Conservation (phyloP, 768 basidiomycete species). For the Rhodocollybia butyracea region DNA sequence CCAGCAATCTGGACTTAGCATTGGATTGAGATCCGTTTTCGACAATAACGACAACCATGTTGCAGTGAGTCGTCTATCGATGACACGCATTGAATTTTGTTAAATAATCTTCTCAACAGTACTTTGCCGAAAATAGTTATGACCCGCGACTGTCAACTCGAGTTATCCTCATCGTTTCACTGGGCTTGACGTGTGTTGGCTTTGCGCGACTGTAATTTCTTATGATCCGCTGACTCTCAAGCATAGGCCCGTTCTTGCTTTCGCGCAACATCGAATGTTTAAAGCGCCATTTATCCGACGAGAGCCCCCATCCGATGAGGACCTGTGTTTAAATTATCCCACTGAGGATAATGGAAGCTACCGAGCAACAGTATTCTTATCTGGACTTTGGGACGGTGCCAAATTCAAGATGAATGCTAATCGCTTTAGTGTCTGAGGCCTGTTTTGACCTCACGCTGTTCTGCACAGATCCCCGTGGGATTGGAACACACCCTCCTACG, state of each 20-base stretch:
- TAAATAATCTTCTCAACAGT: slow-evolving; percentile 27
- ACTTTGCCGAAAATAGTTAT: slow-evolving; percentile 46
- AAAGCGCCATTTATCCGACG: slow-evolving; percentile 42
- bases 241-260: slow-evolving; percentile 49
- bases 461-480: too few species aligned
- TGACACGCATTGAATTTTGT: background rate
- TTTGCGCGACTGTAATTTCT: background rate
- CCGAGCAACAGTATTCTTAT: slow-evolving; percentile 20
- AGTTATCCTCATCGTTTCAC: slow-evolving; percentile 49
- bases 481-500: too few species aligned
- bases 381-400: slow-evolving; percentile 11
- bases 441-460: background rate
- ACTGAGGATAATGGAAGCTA: slow-evolving; percentile 2
- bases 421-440: slow-evolving; percentile 1
- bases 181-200: slow-evolving; percentile 53
- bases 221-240: background rate
- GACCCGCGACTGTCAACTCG: slow-evolving; percentile 46
- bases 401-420: background rate
- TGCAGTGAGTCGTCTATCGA: slow-evolving; percentile 34
- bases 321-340: slow-evolving; percentile 19
- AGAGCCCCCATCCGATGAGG: slow-evolving; percentile 19
- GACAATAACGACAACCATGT: slow-evolving; percentile 60
- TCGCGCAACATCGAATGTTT: slow-evolving; percentile 52
- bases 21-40: slow-evolving; percentile 59
- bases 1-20: slow-evolving; percentile 58